phyloP scores from a whole-genome alignment of 306 rosid species.

The Cicer cuneatum region DNA sequence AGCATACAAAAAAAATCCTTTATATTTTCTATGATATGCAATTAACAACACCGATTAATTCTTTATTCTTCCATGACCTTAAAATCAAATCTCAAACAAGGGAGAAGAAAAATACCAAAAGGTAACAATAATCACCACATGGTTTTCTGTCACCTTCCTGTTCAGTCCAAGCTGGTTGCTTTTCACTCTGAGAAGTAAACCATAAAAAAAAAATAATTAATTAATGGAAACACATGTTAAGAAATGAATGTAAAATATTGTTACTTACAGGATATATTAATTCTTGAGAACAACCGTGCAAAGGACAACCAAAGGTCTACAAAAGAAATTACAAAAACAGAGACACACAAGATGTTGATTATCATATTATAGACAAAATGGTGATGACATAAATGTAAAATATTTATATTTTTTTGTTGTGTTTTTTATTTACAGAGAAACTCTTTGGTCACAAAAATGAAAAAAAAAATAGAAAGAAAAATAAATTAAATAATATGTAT shows the following conservation, averaged over 20 bases:
- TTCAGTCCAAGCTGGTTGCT: constrained; percentile 64
- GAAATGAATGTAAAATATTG: constrained; percentile 12
- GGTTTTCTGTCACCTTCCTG: constrained; percentile 68
- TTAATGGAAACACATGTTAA: constrained; percentile 25
- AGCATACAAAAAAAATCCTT: too few relatives aligned
- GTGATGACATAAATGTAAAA: constrained; percentile 16
- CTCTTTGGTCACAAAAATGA: too few relatives aligned
- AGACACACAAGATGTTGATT: constrained; percentile 8
- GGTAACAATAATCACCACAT: constrained; percentile 82
- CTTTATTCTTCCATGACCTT: background rate
- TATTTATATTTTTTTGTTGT: constrained; percentile 1
- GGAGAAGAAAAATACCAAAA: constrained; percentile 58
- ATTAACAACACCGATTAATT: background rate
- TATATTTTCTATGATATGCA: too few relatives aligned
- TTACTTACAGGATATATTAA: constrained; percentile 75
- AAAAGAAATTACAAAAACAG: constrained; percentile 44
- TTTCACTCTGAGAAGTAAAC: constrained; percentile 68
- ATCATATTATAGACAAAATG: constrained; percentile 19
- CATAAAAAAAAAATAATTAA: constrained; percentile 44
- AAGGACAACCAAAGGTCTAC: constrained; percentile 73
- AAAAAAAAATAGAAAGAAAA: too few relatives aligned
- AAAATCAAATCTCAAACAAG: constrained; percentile 17
- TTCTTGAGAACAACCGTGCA: constrained; percentile 78
- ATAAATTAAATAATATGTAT: too few relatives aligned
- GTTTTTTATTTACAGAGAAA: too few relatives aligned